Conservation (phyloP, 345 rosid species). For the Bruguiera parviflora region DNA sequence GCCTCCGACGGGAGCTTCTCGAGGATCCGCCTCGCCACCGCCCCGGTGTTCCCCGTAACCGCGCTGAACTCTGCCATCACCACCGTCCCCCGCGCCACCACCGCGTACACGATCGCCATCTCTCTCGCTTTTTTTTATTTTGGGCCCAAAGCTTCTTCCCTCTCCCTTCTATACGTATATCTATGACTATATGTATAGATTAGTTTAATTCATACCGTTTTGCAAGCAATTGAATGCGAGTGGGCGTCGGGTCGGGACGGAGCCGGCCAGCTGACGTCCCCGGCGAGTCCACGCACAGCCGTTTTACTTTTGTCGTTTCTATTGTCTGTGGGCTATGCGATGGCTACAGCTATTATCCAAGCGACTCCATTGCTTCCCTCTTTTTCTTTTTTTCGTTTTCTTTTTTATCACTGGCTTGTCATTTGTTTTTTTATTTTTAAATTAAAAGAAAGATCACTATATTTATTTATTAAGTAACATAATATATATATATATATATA, state of each 20-base stretch:
- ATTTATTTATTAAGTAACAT: no score
- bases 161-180: no score
- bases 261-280: not conserved
- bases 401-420: no score
- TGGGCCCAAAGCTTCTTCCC: no score
- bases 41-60: constrained; percentile 88
- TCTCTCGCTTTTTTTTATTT: not conserved
- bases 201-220: not conserved
- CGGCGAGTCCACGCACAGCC: constrained; percentile 16
- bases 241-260: not conserved
- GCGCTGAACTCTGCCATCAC: constrained; percentile 96
- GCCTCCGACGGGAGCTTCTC: constrained; percentile 77
- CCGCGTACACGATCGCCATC: constrained; percentile 91
- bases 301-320: not conserved
- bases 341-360: no score
- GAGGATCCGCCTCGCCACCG: constrained; percentile 78
- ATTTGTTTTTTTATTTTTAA: no score
- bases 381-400: no score
- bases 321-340: no score
- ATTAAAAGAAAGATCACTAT: no score
- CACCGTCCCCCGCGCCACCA: constrained; percentile 91
- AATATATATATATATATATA: no score
- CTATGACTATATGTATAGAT: no score
- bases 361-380: no score
- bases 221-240: not conserved